Percentiles rank a stretch among this genome's conserved stretches.
Conservation (phyloP, 1,284 basidiomycete genomes). For the Ustilago esculenta region DNA sequence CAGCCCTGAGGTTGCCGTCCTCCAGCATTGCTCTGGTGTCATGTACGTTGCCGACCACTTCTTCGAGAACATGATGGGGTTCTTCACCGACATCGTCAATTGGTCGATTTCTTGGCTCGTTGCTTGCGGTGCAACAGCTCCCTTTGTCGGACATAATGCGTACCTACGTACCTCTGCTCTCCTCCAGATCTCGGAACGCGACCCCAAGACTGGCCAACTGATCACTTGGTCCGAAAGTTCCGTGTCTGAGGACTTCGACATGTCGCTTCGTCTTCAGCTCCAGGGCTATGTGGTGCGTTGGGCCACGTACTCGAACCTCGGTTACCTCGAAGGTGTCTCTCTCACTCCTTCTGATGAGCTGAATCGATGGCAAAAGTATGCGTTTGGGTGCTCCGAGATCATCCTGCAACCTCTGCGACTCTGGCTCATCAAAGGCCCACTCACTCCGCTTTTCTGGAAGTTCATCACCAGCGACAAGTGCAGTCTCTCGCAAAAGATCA, state of each 20-base stretch:
- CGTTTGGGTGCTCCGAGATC: slow-evolving; percentile 74
- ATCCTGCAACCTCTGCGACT: slow-evolving; percentile 69
- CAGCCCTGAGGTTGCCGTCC: too few species aligned
- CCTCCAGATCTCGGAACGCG: slow-evolving; percentile 77
- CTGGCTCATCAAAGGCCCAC: slow-evolving; percentile 79
- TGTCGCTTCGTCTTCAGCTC: slow-evolving; percentile 71
- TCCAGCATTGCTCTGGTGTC: too few species aligned
- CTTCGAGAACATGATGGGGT: too few species aligned
- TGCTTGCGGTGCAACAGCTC: too few species aligned
- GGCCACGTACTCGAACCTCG: slow-evolving; percentile 82
- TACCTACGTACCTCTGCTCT: slow-evolving; percentile 86
- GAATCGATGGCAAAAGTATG: slow-evolving; percentile 87
- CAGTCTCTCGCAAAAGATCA: slow-evolving; percentile 75
- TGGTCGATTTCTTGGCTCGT: too few species aligned
- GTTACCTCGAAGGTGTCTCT: slow-evolving; percentile 86
- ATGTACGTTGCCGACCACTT: too few species aligned
- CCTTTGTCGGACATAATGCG: too few species aligned
- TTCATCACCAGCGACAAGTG: slow-evolving; percentile 69
- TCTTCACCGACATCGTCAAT: too few species aligned
- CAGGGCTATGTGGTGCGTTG: slow-evolving; percentile 78
- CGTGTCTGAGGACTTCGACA: slow-evolving; percentile 84
- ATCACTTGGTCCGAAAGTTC: slow-evolving; percentile 84
- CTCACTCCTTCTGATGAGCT: slow-evolving; percentile 78
- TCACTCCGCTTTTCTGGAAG: slow-evolving; percentile 75
- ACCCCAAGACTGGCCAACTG: slow-evolving; percentile 73